phyloP scores from a whole-genome alignment of 257 asterid species.

The Penstemon eatonii region DNA sequence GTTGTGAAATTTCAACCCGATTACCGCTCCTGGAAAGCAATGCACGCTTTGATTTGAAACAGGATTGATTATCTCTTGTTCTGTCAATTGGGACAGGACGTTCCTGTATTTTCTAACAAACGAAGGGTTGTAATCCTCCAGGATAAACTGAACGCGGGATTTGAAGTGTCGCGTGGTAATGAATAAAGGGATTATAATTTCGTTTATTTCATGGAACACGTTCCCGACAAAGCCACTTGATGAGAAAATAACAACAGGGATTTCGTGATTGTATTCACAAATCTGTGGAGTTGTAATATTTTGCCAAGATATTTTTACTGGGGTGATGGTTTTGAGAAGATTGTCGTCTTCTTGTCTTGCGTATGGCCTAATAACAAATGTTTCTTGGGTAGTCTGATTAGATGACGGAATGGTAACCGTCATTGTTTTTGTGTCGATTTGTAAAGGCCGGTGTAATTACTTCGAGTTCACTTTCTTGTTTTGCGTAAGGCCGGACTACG shows the following conservation, averaged over 20 bases:
- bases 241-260: slow-evolving; percentile 80
- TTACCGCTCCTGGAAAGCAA: slow-evolving; percentile 71
- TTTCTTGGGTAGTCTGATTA: slow-evolving; percentile 27
- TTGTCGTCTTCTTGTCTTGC: slow-evolving; percentile 52
- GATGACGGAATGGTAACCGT: slow-evolving; percentile 34
- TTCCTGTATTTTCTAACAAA: slow-evolving; percentile 55
- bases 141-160: slow-evolving; percentile 46
- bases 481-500: slow-evolving; percentile 55
- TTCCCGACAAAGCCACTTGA: slow-evolving; percentile 82
- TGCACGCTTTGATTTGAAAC: slow-evolving; percentile 52
- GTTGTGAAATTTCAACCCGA: slow-evolving; percentile 75
- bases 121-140: slow-evolving; percentile 55
- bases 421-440: slow-evolving; percentile 51
- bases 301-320: slow-evolving; percentile 46
- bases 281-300: slow-evolving; percentile 26
- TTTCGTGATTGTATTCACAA: slow-evolving; percentile 45
- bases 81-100: slow-evolving; percentile 42
- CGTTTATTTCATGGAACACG: slow-evolving; percentile 79
- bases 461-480: slow-evolving; percentile 46
- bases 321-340: slow-evolving; percentile 41
- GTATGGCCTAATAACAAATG: slow-evolving; percentile 47
- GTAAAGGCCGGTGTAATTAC: slow-evolving; percentile 42
- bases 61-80: slow-evolving; percentile 48
- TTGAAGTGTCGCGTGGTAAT: slow-evolving; percentile 54
- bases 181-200: slow-evolving; percentile 73